Evolutionary conservation across 345 rosid genomes (phyloP).

Genomic region (Cardiospermum halicacabum): DNA sequence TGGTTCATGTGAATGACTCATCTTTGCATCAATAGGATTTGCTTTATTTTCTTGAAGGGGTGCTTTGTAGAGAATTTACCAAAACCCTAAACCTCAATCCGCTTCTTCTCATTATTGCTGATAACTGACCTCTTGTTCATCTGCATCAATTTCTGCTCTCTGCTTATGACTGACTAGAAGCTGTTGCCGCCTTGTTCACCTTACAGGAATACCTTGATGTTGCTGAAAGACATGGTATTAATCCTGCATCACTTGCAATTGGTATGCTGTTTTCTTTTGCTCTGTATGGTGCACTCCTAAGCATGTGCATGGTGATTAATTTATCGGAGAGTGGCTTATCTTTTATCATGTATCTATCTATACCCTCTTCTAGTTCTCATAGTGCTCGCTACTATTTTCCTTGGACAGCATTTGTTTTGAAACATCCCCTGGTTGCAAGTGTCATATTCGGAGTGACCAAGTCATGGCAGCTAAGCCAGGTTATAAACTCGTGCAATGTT

Average conservation of each 20-base stretch:
- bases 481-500: constrained; percentile 30
- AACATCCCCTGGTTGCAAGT: constrained; percentile 51
- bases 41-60: too few species aligned
- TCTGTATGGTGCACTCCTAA: not conserved
- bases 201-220: constrained; percentile 40
- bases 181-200: not conserved
- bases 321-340: not conserved
- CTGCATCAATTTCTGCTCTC: not conserved
- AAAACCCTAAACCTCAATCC: too few species aligned
- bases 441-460: constrained; percentile 47
- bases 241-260: constrained; percentile 50
- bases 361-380: not conserved
- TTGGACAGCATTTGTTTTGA: constrained; percentile 39
- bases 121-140: not conserved
- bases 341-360: not conserved
- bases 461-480: constrained; percentile 47
- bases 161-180: not conserved
- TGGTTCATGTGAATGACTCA: not conserved
- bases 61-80: not conserved
- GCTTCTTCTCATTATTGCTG: not conserved
- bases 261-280: constrained; percentile 27
- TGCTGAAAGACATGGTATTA: constrained; percentile 37
- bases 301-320: not conserved
- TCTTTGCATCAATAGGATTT: too few species aligned
- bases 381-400: too few species aligned